Percentiles rank a stretch among this genome's conserved stretches.
These are phyloP conservation scores for Penicillium argentinense DNA, from an alignment of 495 filamentous ascomycete species.

Conservation along the genomic window DNA sequence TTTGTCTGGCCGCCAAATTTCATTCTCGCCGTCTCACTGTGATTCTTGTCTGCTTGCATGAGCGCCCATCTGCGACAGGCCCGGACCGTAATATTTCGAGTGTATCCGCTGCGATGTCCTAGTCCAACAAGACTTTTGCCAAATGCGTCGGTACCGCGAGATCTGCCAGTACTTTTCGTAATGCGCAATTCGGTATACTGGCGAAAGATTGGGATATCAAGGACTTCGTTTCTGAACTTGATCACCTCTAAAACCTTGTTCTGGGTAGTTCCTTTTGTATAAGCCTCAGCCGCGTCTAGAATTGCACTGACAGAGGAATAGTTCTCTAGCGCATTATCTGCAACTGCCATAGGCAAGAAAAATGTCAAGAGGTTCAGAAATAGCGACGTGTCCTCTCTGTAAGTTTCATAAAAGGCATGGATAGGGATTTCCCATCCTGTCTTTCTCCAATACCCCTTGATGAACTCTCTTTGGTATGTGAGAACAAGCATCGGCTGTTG, in stretches of 20 bases:
- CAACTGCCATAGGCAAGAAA: constrained; percentile 9
- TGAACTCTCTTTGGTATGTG: constrained; percentile 9
- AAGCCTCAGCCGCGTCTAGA: constrained; percentile 2
- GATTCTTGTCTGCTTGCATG: constrained; percentile 9
- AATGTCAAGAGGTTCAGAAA: constrained; percentile 16
- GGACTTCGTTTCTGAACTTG: constrained; percentile 1
- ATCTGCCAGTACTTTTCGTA: constrained; percentile 1
- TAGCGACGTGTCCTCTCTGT: constrained; percentile 12
- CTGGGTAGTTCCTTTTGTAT: background rate
- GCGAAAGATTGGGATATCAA: constrained; percentile 11
- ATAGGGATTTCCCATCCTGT: constrained; percentile 10
- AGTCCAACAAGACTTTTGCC: constrained; percentile 10
- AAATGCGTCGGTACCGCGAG: constrained; percentile 14
- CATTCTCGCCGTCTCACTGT: constrained; percentile 12
- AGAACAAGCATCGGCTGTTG: constrained; percentile 9
- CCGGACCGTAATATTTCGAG: constrained; percentile 9
- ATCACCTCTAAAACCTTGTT: constrained; percentile 7
- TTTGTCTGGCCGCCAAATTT: constrained; percentile 10
- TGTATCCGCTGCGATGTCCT: constrained; percentile 11
- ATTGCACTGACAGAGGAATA: constrained; percentile 9
- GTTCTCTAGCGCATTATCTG: constrained; percentile 10
- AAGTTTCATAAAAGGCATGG: constrained; percentile 14
- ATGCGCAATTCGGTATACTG: background rate
- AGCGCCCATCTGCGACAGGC: constrained; percentile 16
- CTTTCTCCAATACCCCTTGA: constrained; percentile 11